Conservation (phyloP, 495 filamentous ascomycete genomes). For the Lindgomyces ingoldianus region DNA sequence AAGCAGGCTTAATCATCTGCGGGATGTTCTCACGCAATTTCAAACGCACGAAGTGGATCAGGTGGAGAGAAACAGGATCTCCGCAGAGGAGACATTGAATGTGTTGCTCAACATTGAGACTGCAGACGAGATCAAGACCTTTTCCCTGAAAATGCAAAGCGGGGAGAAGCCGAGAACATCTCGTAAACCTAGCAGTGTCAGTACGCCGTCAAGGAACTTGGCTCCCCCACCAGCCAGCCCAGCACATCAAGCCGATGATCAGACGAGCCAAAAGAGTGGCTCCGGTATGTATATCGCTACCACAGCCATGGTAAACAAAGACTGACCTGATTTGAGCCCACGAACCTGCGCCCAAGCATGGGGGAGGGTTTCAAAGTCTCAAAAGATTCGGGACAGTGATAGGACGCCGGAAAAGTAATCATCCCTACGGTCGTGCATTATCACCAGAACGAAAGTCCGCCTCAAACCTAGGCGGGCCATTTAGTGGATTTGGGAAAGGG, state of each 20-base stretch:
- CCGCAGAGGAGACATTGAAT: constrained; percentile 80
- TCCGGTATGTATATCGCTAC: constrained; percentile 31
- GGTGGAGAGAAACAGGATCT: constrained; percentile 72
- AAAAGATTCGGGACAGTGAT: constrained; percentile 48
- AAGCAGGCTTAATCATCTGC: constrained; percentile 82
- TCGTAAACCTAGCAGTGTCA: constrained; percentile 37
- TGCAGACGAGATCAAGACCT: constrained; percentile 85
- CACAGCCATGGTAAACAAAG: background rate
- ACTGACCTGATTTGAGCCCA: constrained; percentile 36
- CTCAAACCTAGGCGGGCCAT: constrained; percentile 33
- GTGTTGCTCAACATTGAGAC: constrained; percentile 85
- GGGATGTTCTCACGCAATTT: constrained; percentile 88
- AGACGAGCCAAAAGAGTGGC: constrained; percentile 41
- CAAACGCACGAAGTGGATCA: constrained; percentile 92
- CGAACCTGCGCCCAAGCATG: constrained; percentile 36
- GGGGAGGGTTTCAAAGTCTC: constrained; percentile 40
- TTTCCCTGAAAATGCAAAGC: constrained; percentile 57
- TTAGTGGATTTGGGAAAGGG: constrained; percentile 33
- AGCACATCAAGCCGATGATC: constrained; percentile 36
- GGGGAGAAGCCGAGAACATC: constrained; percentile 32
- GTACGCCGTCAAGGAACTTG: constrained; percentile 29
- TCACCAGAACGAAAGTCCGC: constrained; percentile 45
- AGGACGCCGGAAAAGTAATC: constrained; percentile 41
- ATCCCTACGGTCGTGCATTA: constrained; percentile 40
- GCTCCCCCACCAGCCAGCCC: constrained; percentile 27